A percentile compares a stretch with the other conserved stretches of the same genome.
Conservation (phyloP, 495 filamentous ascomycete species). For the Penicillium malachiteum region DNA sequence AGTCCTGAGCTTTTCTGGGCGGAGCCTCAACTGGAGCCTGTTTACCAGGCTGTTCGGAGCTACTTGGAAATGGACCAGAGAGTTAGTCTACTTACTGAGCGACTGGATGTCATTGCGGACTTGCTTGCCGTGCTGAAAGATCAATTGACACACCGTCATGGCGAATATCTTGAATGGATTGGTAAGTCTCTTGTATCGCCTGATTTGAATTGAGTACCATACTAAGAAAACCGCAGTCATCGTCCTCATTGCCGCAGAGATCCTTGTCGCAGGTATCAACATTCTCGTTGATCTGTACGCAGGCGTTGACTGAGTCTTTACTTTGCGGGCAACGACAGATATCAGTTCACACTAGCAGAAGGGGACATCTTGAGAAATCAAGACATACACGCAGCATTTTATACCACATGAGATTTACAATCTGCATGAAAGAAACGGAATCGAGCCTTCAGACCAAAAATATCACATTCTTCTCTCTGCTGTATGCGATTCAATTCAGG, state of each 20-base stretch:
- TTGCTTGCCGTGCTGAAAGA: conserved; percentile 92
- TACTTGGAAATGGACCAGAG: conserved; percentile 98
- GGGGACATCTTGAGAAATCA: neutral
- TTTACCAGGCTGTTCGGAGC: conserved; percentile 90
- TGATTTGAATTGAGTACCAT: neutral
- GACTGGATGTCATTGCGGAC: conserved; percentile 91
- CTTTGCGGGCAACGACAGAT: neutral
- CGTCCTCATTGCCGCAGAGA: conserved; percentile 92
- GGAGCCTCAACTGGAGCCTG: conserved; percentile 91
- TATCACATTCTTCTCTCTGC: no score
- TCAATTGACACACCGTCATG: conserved; percentile 93
- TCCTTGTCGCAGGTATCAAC: conserved; percentile 90
- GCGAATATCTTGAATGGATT: conserved; percentile 95
- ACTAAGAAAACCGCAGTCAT: conserved; percentile 62
- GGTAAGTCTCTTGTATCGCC: conserved; percentile 50
- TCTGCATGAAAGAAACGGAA: no score
- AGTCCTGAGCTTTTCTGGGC: conserved; percentile 98
- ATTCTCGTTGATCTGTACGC: conserved; percentile 94
- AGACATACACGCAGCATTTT: neutral
- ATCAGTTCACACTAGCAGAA: neutral
- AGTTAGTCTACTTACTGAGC: conserved; percentile 84
- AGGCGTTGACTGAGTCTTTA: conserved; percentile 59
- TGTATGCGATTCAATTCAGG: no score
- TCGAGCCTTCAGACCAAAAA: no score
- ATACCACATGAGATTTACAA: conserved; percentile 1